Base-by-base conservation (phyloP, 2,329 filamentous ascomycete species). In the Talaromyces sp. region DNA sequence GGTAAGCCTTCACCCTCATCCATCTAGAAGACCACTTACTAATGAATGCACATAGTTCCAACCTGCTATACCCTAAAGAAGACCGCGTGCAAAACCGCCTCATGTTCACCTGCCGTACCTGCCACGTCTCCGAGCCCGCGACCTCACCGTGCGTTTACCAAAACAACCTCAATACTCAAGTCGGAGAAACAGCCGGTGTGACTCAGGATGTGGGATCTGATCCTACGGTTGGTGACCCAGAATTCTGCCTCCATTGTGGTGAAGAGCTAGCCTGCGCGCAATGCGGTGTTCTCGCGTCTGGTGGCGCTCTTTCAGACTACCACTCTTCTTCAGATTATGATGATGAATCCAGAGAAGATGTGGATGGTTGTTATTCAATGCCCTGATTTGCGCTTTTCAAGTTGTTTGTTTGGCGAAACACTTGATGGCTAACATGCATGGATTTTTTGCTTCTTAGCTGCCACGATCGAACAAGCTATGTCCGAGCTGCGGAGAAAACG, bases 31-130 rank as follows among this genome's bases (percentile, higher is more conserved):
- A 41, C 39, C 16, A 31, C 14, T 14, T 41, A 41, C 14, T 41
- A 41, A 41, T 16, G 2, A 41, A 16, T 9, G 43, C 13, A 16
- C 19, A 22, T 27, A 91, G 89, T 83, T 97, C 93, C 73, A 99
- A 99, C 84, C 91, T 99, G 86, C 85, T 99, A 63, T 98, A 98
- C 76, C 95, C 95, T 60, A 95, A 96, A 81, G 96, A 99, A 83
- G 93, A 99, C 80, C 88, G 90, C 68, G 84, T 89, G 67, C 88
- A 88, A 68, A 91, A 91, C 82, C 89, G 89, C 73, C 89, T 99
- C 71, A 90, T 97, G 83, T 99, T 96, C 81, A 93, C 92, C 69
- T 99, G 95, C 84, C 91, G 94, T 72, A 97, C 93, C 65, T 99
- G 95, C 82, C 89, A 93, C 75, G 97, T 92, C 81, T 91, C 90